Percentiles rank a stretch among this genome's conserved stretches.
phyloP scores from a whole-genome alignment of 2,329 filamentous ascomycete species.

The Neofusicoccum sp. region DNA sequence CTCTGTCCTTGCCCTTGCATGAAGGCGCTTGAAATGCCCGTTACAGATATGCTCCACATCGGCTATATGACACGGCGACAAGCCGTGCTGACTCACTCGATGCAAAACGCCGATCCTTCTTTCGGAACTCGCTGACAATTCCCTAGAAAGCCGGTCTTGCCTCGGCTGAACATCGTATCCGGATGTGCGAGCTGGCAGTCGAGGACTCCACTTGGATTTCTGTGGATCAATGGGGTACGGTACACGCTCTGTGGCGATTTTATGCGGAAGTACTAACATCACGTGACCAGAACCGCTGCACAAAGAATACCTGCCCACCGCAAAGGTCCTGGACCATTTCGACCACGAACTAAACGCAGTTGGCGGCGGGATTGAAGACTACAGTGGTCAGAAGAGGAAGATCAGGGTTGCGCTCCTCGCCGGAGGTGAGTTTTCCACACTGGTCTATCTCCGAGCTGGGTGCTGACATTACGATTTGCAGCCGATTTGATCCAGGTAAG shows the following conservation, averaged over 20 bases:
- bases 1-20: background rate
- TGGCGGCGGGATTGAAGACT: constrained; percentile 68
- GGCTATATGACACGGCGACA: background rate
- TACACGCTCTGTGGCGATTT: background rate
- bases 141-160: constrained; percentile 71
- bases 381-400: constrained; percentile 64
- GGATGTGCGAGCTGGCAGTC: constrained; percentile 84
- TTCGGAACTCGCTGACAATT: constrained; percentile 65
- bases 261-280: background rate
- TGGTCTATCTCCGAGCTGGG: background rate
- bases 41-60: constrained; percentile 2
- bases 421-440: constrained; percentile 43
- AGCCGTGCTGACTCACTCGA: constrained; percentile 3
- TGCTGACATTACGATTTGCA: background rate
- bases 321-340: constrained; percentile 86
- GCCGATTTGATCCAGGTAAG: constrained; percentile 47
- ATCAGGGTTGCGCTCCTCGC: constrained; percentile 79
- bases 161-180: constrained; percentile 68
- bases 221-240: constrained; percentile 42
- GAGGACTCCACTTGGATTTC: constrained; percentile 58
- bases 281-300: constrained; percentile 76
- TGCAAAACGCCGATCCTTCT: constrained; percentile 1
- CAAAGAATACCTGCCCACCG: constrained; percentile 82
- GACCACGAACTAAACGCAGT: constrained; percentile 83
- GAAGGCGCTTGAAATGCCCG: background rate